Evolutionary conservation across 495 filamentous ascomycete species (phyloP), one percentile per base, ranked within the genome.

Genomic region (Podospora conica): DNA sequence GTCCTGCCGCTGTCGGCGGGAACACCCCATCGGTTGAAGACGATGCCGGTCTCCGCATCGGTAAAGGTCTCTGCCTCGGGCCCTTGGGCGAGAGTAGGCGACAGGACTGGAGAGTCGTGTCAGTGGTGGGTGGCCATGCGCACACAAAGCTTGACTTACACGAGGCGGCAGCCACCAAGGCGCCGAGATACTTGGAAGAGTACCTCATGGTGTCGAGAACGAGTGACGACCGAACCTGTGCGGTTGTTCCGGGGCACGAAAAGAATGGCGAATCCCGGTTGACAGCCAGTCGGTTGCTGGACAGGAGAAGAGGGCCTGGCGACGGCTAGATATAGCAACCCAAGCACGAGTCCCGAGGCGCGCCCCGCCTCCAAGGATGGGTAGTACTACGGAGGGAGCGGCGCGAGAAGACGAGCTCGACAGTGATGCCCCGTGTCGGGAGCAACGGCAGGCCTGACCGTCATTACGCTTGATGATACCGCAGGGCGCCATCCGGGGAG

Each of bases 1-100:
- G 72, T 75, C 55, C 74, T 70, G 9, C 71, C 18, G 20, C 55
- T 53, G 20, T 69, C 74, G 28, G 73, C 64, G 60, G 66, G 31
- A 54, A 75, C 55, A 5, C 68, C 55, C 78, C 79, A 81, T 56
- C 76, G 79, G 68, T 76, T 79, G 70, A 83, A 83, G 67, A 73
- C 66, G 65, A 83, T 83, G 55, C 76, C 78, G 8, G 80, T 78
- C 40, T 68, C 72, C 12, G 77, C 66, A 54, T 83, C 81, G 22
- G 78, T 82, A 66, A 77, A 81, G 18, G 70, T 76, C 4, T 58
- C 59, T 0, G 73, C 65, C 3, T n/a, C 10, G 21, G 68, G 68
- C 28, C 66, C 66, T 66, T 76, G 74, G 61, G 68, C 71, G 12
- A 75, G 33, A 22, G 69, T 59, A 55, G 68, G 68, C 54, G 73